Evolutionary conservation across 352 stramenopile genomes (phyloP).

Genomic region (Pythium rhizo-oryzae): DNA sequence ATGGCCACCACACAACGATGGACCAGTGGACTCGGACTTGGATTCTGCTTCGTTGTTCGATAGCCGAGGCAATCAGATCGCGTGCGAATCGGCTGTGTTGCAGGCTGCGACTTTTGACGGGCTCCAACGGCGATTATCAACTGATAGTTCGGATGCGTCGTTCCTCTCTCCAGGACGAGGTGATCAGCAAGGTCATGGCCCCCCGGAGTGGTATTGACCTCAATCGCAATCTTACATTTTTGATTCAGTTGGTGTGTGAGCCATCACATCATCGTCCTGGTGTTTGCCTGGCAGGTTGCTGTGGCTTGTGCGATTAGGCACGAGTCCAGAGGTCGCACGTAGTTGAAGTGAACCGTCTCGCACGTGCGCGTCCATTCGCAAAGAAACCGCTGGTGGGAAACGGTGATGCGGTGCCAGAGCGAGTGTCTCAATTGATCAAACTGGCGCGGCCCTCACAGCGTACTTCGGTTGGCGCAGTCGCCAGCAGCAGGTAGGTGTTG

Average conservation of each 20-base stretch:
- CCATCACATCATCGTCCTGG: neutral
- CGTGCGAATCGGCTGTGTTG: conserved; percentile 28
- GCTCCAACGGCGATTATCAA: conserved; percentile 18
- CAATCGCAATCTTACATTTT: conserved; percentile 8
- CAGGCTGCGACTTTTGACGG: conserved; percentile 16
- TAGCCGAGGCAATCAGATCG: conserved; percentile 21
- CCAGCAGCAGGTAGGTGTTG: neutral
- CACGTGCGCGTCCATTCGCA: conserved; percentile 17
- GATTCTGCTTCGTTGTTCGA: conserved; percentile 24
- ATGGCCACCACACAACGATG: conserved; percentile 27
- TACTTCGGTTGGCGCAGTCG: conserved; percentile 1
- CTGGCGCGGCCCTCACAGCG: neutral
- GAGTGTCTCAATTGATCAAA: conserved; percentile 2
- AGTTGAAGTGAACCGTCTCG: neutral
- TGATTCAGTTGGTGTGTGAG: conserved; percentile 5
- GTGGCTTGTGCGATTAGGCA: neutral
- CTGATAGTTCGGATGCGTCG: conserved; percentile 24
- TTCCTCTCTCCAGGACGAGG: conserved; percentile 9
- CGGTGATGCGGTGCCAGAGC: neutral
- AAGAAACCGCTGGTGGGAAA: conserved; percentile 18
- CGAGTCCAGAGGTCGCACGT: neutral
- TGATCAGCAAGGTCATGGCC: neutral
- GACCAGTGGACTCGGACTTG: conserved; percentile 25
- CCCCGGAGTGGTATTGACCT: conserved; percentile 13
- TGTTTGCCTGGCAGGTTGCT: neutral